A percentile compares a stretch with the other conserved stretches of the same genome.
phyloP scores from a whole-genome alignment of 257 asterid species.

The Cordia subcordata region DNA sequence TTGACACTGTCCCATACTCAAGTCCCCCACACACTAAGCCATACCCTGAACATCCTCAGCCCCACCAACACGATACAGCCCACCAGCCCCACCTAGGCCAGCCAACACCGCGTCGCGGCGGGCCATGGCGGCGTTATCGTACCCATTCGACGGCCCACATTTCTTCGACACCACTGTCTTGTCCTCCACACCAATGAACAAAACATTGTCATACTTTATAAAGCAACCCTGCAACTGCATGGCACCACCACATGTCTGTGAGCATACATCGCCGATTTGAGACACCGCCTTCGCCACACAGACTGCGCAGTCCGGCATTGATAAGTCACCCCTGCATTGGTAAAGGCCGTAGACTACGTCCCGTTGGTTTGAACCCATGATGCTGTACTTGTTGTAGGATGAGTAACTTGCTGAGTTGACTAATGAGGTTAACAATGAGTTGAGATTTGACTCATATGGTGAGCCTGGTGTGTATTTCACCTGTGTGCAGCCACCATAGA shows the following conservation, averaged over 20 bases:
- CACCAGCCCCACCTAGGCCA: slow-evolving; percentile 57
- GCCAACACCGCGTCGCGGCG: slow-evolving; percentile 68
- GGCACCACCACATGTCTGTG: slow-evolving; percentile 70
- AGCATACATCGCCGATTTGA: slow-evolving; percentile 46
- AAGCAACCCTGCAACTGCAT: slow-evolving; percentile 80
- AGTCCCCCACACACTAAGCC: slow-evolving; percentile 93
- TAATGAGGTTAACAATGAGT: slow-evolving; percentile 74
- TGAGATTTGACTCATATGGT: slow-evolving; percentile 64
- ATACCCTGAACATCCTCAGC: slow-evolving; percentile 67
- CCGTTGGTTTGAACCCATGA: slow-evolving; percentile 53
- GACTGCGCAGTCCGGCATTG: slow-evolving; percentile 93
- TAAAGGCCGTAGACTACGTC: slow-evolving; percentile 65
- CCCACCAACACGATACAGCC: slow-evolving; percentile 71
- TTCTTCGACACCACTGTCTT: slow-evolving; percentile 74
- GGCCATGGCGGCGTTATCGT: slow-evolving; percentile 36
- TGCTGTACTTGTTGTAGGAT: slow-evolving; percentile 73
- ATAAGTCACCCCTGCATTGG: slow-evolving; percentile 79
- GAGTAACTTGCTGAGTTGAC: slow-evolving; percentile 90
- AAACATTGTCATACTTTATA: slow-evolving; percentile 66
- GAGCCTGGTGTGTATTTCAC: slow-evolving; percentile 55
- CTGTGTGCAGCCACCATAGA: slow-evolving; percentile 83
- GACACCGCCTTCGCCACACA: slow-evolving; percentile 72
- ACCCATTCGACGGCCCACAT: slow-evolving; percentile 83
- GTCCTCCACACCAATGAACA: slow-evolving; percentile 78
- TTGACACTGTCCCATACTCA: slow-evolving; percentile 80